Evolutionary conservation across 1,284 basidiomycete genomes (phyloP).

Genomic region (Ganoderma sinense): DNA sequence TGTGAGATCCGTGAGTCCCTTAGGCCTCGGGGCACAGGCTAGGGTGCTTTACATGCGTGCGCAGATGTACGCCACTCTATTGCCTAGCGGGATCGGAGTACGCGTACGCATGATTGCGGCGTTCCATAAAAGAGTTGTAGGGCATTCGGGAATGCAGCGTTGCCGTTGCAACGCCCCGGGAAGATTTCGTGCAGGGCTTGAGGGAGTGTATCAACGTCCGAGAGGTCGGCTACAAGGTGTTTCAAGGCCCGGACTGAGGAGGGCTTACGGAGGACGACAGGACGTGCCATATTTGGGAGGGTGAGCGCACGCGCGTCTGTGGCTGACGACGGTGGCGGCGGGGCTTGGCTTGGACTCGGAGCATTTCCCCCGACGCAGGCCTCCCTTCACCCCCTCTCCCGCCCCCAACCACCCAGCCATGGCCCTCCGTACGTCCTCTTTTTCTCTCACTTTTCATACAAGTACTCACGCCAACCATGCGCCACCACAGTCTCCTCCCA

Average conservation of each 20-base stretch:
- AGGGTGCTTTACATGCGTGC: background rate
- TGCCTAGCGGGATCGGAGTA: background rate
- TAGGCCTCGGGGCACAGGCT: background rate
- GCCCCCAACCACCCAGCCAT: constrained; percentile 14
- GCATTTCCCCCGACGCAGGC: constrained; percentile 7
- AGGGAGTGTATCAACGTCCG: background rate
- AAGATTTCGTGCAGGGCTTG: background rate
- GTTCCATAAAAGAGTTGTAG: background rate
- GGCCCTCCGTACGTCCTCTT: constrained; percentile 24
- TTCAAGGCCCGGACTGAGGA: background rate
- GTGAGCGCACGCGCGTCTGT: constrained; percentile 17
- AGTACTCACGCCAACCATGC: background rate
- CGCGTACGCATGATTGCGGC: background rate
- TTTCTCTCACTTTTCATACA: background rate
- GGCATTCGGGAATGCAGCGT: background rate
- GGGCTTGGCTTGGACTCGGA: constrained; percentile 4
- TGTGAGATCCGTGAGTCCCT: constrained; percentile 15
- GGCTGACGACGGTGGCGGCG: constrained; percentile 34
- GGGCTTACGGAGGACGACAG: background rate
- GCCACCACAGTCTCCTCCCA: constrained; percentile 25
- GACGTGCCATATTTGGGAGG: background rate
- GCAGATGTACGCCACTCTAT: background rate
- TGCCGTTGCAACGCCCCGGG: background rate
- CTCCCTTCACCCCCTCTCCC: constrained; percentile 9
- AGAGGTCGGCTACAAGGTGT: background rate